Conservation (phyloP, 2,329 filamentous ascomycete genomes). For the Zymoseptoria passerinii region DNA sequence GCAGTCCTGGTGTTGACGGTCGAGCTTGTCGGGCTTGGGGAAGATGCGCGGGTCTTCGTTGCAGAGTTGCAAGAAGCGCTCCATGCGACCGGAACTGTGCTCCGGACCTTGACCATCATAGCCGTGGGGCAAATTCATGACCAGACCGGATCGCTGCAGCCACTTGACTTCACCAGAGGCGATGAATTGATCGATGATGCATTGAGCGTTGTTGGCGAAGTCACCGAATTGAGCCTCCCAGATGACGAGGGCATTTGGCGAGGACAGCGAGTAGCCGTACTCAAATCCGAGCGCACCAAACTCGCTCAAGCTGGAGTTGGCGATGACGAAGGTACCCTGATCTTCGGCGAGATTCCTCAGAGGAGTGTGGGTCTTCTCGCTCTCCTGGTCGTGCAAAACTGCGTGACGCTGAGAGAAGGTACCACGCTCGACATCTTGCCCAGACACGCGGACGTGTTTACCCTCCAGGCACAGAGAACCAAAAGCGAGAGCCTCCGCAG, state of each 20-base stretch:
- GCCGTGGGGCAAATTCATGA: slow-evolving; percentile 93
- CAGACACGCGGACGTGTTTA: slow-evolving; percentile 93
- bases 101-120: slow-evolving; percentile 98
- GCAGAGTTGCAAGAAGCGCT: slow-evolving; percentile 92
- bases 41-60: slow-evolving; percentile 95
- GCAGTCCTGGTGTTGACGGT: slow-evolving; percentile 97
- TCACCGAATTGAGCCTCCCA: slow-evolving; percentile 99
- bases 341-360: slow-evolving; percentile 82
- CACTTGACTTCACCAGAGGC: slow-evolving; percentile 97
- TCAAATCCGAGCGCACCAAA: slow-evolving; percentile 83
- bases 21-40: slow-evolving; percentile 78
- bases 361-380: slow-evolving; percentile 84
- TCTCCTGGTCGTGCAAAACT: slow-evolving; percentile 96
- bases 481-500: slow-evolving; percentile 90
- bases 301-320: slow-evolving; percentile 81
- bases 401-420: slow-evolving; percentile 98
- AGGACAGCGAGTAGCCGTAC: slow-evolving; percentile 96
- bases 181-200: slow-evolving; percentile 98
- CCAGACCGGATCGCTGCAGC: slow-evolving; percentile 94
- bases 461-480: slow-evolving; percentile 85
- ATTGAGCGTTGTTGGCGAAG: slow-evolving; percentile 98
- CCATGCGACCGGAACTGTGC: slow-evolving; percentile 94
- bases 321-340: slow-evolving; percentile 92
- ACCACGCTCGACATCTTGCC: slow-evolving; percentile 98
- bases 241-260: slow-evolving; percentile 94